phyloP scores from a whole-genome alignment of 495 filamentous ascomycete genomes.

The Poronia punctata region DNA sequence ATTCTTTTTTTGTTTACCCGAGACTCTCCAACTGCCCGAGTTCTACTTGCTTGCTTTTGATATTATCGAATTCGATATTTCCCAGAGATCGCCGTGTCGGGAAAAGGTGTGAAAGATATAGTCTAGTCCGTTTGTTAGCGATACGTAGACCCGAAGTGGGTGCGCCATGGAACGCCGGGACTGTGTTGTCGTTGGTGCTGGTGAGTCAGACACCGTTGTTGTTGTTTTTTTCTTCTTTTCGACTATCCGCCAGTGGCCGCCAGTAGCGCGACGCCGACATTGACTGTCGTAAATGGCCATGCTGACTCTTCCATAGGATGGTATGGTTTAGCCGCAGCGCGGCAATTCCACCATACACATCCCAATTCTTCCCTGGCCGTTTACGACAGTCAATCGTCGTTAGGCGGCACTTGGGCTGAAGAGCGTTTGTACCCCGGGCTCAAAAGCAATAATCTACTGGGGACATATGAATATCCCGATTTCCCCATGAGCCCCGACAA shows the following conservation, averaged over 20 bases:
- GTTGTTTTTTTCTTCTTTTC: not conserved
- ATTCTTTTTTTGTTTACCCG: too few relatives aligned
- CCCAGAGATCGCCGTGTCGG: too few relatives aligned
- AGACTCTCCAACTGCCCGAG: too few relatives aligned
- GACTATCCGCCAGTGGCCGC: too few relatives aligned
- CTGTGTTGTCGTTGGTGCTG: constrained; percentile 39
- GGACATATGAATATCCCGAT: constrained; percentile 64
- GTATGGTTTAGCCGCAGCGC: constrained; percentile 35
- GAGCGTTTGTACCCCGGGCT: constrained; percentile 60
- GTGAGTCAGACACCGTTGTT: constrained; percentile 18
- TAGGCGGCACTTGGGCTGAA: constrained; percentile 67
- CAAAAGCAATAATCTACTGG: constrained; percentile 50
- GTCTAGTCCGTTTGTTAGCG: too few relatives aligned
- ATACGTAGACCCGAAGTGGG: too few relatives aligned
- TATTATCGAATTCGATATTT: too few relatives aligned
- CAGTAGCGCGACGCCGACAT: too few relatives aligned
- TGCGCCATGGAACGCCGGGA: constrained; percentile 34
- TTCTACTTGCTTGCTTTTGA: too few relatives aligned
- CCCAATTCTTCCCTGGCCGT: constrained; percentile 31
- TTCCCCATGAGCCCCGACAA: constrained; percentile 59
- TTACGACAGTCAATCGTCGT: constrained; percentile 29
- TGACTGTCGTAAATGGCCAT: too few relatives aligned
- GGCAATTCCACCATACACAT: constrained; percentile 35
- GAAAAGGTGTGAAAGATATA: too few relatives aligned
- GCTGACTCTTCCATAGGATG: constrained; percentile 24